A percentile compares a stretch with the other conserved stretches of the same genome.
phyloP scores from a whole-genome alignment of 768 basidiomycete species.

The Russula abietina region DNA sequence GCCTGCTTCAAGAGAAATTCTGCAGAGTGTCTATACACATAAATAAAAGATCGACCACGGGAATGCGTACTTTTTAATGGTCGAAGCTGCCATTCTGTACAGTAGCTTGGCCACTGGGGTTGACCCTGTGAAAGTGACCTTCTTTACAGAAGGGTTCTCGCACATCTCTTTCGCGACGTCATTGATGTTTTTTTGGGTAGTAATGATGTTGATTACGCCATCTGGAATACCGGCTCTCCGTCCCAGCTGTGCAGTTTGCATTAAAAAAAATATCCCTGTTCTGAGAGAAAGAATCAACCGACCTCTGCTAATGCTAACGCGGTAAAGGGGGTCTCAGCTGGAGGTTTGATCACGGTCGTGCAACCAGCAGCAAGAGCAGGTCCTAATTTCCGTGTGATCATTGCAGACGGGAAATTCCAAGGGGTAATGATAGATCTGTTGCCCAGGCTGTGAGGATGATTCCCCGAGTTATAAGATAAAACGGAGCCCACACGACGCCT shows the following conservation, averaged over 20 bases:
- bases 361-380: slow-evolving; percentile 95
- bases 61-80: slow-evolving; percentile 67
- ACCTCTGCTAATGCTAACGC: slow-evolving; percentile 89
- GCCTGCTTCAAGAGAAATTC: slow-evolving; percentile 78
- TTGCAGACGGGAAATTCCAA: slow-evolving; percentile 94
- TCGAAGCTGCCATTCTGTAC: slow-evolving; percentile 65
- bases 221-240: slow-evolving; percentile 88
- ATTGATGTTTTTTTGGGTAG: slow-evolving; percentile 74
- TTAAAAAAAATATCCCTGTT: not conserved
- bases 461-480: not conserved
- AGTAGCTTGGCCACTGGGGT: slow-evolving; percentile 74
- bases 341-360: slow-evolving; percentile 90
- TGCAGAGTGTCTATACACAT: slow-evolving; percentile 18
- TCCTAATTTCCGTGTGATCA: slow-evolving; percentile 88
- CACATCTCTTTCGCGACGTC: slow-evolving; percentile 95
- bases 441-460: not conserved
- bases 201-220: slow-evolving; percentile 92
- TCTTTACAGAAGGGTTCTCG: slow-evolving; percentile 77
- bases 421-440: slow-evolving; percentile 71
- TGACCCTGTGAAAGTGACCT: slow-evolving; percentile 89
- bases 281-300: slow-evolving; percentile 16
- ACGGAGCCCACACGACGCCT: slow-evolving; percentile 45
- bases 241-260: slow-evolving; percentile 50
- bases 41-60: not conserved
- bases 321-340: slow-evolving; percentile 92